Evolutionary conservation across 1,139 yeast genomes (phyloP), one percentile per base, ranked within the genome.

Genomic region (Wickerhamiella pararugosa): DNA sequence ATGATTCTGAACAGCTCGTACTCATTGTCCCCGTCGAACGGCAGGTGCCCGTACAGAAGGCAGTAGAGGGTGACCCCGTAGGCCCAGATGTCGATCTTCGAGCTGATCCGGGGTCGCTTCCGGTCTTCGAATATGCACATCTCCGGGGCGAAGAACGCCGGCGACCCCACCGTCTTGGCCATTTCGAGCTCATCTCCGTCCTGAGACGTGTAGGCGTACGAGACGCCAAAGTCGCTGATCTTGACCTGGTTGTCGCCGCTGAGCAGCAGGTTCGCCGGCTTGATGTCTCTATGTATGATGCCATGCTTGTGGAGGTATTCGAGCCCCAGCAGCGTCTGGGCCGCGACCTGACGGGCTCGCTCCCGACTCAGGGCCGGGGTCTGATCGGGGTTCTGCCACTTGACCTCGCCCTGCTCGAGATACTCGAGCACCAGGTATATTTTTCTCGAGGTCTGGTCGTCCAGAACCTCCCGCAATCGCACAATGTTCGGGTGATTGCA

Each of bases 211-310:
- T 81, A 70, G 1, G 93, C 92, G 61, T 83, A 82, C 1, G 97
- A 86, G 7, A 92, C 95, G 15, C 99, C 99, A 62, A 92, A 92
- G 63, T 90, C 99, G 27, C 94, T 80, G 30, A 92, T 92, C 60
- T 90, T 90, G 29, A 90, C 97, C 5, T 71, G 68, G 43, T 79
- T 76, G 50, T 81, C 78, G 15, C 73, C 67, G 32, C 83, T 71
- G 4, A 86, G 76, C 43, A 92, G 67, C 46, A 92, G 62, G 57
- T 92, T 92, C 2, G 98, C 96, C 1, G 99, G 99, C 58, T 92
- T 92, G 47, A 92, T 90, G 61, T 92, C 99, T 46, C 99, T 73
- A 61, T 92, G 99, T 15, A 92, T 83, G 43, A 92, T 84, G 5
- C 96, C 96, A 59, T 86, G 94, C 53, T 76, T 69, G 62, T 92